Percentiles rank a stretch among this genome's conserved stretches.
Evolutionary conservation across 78 protist genomes (phyloP).

Genomic region (Anaeramoeba flamelloides): DNA sequence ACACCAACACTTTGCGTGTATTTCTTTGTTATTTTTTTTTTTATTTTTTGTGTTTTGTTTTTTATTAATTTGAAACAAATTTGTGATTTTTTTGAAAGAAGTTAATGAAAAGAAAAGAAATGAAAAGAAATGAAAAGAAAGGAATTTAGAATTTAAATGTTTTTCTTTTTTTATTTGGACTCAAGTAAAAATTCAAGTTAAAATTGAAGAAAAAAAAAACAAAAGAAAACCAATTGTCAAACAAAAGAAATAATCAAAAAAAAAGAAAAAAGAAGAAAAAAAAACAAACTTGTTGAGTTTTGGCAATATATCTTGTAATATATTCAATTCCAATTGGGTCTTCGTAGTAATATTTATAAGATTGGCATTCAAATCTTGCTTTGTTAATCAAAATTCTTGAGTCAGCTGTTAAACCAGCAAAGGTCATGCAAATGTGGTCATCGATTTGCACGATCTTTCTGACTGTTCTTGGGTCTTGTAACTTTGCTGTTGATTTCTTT

Average conservation of each 20-base stretch:
- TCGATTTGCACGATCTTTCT: constrained; percentile 83
- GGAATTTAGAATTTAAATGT: neutral
- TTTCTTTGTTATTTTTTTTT: too few species aligned
- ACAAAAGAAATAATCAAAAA: neutral
- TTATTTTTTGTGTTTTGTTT: too few species aligned
- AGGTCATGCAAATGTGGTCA: constrained; percentile 75
- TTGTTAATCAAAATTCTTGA: constrained; percentile 77
- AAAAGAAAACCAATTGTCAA: constrained; percentile 4
- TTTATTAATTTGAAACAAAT: neutral
- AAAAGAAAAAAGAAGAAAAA: constrained; percentile 28
- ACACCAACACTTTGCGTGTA: constrained; percentile 95
- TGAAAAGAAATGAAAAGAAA: neutral
- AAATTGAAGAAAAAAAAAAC: neutral
- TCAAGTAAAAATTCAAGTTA: neutral
- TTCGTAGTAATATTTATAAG: constrained; percentile 77
- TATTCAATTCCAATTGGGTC: constrained; percentile 75
- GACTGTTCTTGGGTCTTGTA: constrained; percentile 88
- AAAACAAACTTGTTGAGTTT: constrained; percentile 18
- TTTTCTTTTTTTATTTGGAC: too few species aligned
- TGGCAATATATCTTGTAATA: constrained; percentile 71
- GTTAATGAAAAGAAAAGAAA: neutral
- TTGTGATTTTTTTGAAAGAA: neutral
- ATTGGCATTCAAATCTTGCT: constrained; percentile 88
- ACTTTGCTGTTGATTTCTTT: constrained; percentile 55
- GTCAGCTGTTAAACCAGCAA: constrained; percentile 93